Percentiles rank a stretch among this genome's conserved stretches.
Conservation (phyloP, 2,329 filamentous ascomycete genomes). For the Reticulascus tulasneorum region DNA sequence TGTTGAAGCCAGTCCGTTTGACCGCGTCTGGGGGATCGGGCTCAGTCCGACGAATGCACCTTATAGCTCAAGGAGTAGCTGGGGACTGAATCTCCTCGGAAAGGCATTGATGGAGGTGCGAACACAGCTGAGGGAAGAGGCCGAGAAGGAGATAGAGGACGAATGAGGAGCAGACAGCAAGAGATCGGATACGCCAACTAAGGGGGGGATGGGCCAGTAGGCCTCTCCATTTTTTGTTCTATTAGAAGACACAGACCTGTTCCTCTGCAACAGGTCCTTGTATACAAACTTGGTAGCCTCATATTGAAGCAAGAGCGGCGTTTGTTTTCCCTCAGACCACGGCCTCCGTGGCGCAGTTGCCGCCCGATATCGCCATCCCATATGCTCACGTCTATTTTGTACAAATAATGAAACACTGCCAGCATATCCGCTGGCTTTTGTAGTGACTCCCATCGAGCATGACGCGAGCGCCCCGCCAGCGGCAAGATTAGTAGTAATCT, state of each 20-base stretch:
- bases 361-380: slow-evolving; percentile 10
- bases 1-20: slow-evolving; percentile 58
- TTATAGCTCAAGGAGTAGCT: slow-evolving; percentile 38
- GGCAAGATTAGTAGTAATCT: slow-evolving; percentile 61
- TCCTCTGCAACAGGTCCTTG: too few relatives aligned
- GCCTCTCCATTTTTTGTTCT: too few relatives aligned
- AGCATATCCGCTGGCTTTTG: slow-evolving; percentile 5
- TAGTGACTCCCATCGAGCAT: background rate
- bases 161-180: background rate
- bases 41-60: slow-evolving; percentile 47
- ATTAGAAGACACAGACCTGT: background rate
- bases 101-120: slow-evolving; percentile 59
- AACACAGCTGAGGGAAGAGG: slow-evolving; percentile 42
- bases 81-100: slow-evolving; percentile 64
- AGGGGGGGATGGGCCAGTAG: too few relatives aligned
- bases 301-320: slow-evolving; percentile 14
- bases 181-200: too few relatives aligned
- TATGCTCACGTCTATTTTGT: slow-evolving; percentile 13
- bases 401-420: slow-evolving; percentile 15
- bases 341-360: slow-evolving; percentile 1
- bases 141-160: slow-evolving; percentile 7
- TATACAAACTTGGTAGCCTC: too few relatives aligned
- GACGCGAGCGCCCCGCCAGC: background rate
- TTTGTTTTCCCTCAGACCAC: slow-evolving; percentile 5
- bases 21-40: slow-evolving; percentile 65